Conservation (phyloP, 371 early-diverging fungal species). For the Mucor circinelloides region DNA sequence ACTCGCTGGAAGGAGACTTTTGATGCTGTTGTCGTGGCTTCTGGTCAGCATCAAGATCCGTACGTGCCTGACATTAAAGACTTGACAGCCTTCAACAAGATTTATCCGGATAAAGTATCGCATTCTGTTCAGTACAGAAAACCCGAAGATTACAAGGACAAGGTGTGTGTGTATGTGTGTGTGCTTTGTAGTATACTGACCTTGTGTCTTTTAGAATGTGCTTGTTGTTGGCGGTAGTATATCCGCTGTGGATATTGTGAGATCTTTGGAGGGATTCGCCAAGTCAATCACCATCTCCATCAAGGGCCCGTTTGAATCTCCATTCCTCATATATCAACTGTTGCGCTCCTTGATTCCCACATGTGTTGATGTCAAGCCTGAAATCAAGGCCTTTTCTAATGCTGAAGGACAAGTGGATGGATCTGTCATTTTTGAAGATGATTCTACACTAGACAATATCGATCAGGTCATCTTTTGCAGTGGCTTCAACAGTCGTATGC, state of each 20-base stretch:
- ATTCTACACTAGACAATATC: conserved; percentile 48
- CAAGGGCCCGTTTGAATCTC: conserved; percentile 20
- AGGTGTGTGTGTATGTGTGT: conserved; percentile 24
- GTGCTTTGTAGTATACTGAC: background rate
- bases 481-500: conserved; percentile 57
- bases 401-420: conserved; percentile 31
- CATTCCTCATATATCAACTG: conserved; percentile 19
- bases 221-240: conserved; percentile 39
- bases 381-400: conserved; percentile 27
- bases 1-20: conserved; percentile 33
- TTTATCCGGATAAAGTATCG: conserved; percentile 25
- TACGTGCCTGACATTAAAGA: conserved; percentile 36
- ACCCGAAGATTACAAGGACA: conserved; percentile 33
- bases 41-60: conserved; percentile 38
- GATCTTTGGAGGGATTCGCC: conserved; percentile 31
- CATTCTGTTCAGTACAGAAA: conserved; percentile 46
- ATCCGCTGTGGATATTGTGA: conserved; percentile 42
- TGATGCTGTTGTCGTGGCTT: conserved; percentile 45
- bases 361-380: conserved; percentile 19
- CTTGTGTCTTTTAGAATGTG: conserved; percentile 29
- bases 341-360: conserved; percentile 26
- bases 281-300: conserved; percentile 34
- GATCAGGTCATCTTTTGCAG: conserved; percentile 70
- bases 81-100: conserved; percentile 29
- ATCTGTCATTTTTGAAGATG: conserved; percentile 57